A percentile compares a stretch with the other conserved stretches of the same genome.
These are phyloP conservation scores for Discostella pseudostelligera DNA, from an alignment of 108 stramenopile genomes.

Conservation along the genomic window DNA sequence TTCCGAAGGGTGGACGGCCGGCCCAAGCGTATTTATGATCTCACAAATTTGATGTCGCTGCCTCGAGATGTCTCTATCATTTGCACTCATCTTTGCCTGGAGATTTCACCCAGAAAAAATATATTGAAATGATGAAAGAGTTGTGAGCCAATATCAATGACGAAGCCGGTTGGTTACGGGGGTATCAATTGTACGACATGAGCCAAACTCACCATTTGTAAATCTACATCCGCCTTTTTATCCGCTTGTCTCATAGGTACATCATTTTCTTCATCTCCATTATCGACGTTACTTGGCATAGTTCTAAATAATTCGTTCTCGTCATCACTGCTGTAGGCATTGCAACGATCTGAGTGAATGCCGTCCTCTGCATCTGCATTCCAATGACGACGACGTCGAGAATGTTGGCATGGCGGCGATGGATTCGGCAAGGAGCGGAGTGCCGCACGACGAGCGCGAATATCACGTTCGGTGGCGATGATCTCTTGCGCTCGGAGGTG, in stretches of 20 bases:
- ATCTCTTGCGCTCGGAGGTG: constrained; percentile 49
- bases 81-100: not conserved
- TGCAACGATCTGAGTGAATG: constrained; percentile 5
- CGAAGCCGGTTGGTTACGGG: not conserved
- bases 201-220: not conserved
- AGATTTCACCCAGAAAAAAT: not conserved
- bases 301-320: not conserved
- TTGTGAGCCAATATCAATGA: not conserved
- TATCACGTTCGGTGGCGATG: constrained; percentile 19
- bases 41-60: not conserved
- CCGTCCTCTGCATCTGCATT: not conserved
- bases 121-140: not conserved
- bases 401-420: constrained; percentile 3
- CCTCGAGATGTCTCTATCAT: not conserved
- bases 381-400: not conserved
- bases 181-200: not conserved
- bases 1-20: constrained; percentile 32
- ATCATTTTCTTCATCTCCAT: not conserved
- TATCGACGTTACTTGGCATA: not conserved
- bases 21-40: constrained; percentile 16
- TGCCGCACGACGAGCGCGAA: constrained; percentile 13
- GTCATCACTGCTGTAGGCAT: not conserved
- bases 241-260: not conserved
- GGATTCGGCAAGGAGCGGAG: constrained; percentile 23
- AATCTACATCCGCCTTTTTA: not conserved